A percentile compares a stretch with the other conserved stretches of the same genome.
These are phyloP conservation scores for Zalaria obscura DNA, from an alignment of 2,329 filamentous ascomycete species.

Conservation along the genomic window DNA sequence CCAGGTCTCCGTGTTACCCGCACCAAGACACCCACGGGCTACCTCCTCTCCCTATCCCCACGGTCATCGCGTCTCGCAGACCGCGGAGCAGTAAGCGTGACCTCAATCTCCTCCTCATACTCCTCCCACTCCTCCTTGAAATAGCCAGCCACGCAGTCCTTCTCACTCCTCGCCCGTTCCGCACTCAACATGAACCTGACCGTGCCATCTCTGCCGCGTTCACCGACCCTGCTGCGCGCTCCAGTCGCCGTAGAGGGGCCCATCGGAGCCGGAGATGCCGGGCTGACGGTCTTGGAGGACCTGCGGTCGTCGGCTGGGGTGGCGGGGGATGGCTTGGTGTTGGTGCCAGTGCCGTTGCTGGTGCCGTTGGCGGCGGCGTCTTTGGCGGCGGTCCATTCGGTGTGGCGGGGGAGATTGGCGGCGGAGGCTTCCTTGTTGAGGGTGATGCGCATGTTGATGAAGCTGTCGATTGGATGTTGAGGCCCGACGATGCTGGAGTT, in stretches of 20 bases:
- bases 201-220: slow-evolving; percentile 51
- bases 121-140: slow-evolving; percentile 65
- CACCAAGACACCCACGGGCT: too few relatives aligned
- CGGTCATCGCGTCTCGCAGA: too few relatives aligned
- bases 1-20: too few relatives aligned
- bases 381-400: slow-evolving; percentile 28
- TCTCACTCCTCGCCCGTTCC: slow-evolving; percentile 59
- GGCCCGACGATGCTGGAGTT: slow-evolving; percentile 60
- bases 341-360: slow-evolving; percentile 14
- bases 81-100: neutral
- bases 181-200: slow-evolving; percentile 82
- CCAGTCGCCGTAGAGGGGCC: slow-evolving; percentile 16
- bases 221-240: slow-evolving; percentile 18
- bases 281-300: slow-evolving; percentile 12
- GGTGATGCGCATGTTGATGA: slow-evolving; percentile 75
- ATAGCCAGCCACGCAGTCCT: slow-evolving; percentile 50
- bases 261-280: slow-evolving; percentile 25
- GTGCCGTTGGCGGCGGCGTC: slow-evolving; percentile 20
- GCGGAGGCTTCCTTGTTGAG: slow-evolving; percentile 70
- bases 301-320: slow-evolving; percentile 2
- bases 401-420: slow-evolving; percentile 46
- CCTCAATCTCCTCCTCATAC: slow-evolving; percentile 62
- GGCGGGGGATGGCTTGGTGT: slow-evolving; percentile 5
- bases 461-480: slow-evolving; percentile 57
- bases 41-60: too few relatives aligned